A percentile compares a stretch with the other conserved stretches of the same genome.
Conservation (phyloP, 306 rosid genomes). For the Medicago lupulina region DNA sequence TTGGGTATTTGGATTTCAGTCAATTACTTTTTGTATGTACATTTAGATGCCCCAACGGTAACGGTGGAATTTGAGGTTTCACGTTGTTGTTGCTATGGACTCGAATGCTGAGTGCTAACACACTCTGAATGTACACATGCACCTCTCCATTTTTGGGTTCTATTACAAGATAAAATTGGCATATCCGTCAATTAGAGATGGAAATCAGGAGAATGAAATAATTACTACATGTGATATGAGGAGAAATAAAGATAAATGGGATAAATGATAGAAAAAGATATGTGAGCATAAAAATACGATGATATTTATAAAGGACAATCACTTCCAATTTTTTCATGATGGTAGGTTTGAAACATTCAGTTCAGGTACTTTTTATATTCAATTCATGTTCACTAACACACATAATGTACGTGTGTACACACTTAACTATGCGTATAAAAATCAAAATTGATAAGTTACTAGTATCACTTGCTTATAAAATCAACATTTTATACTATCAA, state of each 20-base stretch:
- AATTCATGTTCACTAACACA: no score
- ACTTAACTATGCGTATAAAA: background rate
- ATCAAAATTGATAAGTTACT: no score
- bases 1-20: background rate
- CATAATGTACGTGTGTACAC: no score
- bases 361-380: no score
- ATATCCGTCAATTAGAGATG: background rate
- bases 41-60: background rate
- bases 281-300: background rate
- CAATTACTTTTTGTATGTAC: background rate
- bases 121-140: background rate
- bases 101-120: background rate
- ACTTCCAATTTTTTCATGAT: no score
- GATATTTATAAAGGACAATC: background rate
- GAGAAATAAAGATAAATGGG: background rate
- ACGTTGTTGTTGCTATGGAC: background rate
- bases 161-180: background rate
- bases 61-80: conserved; percentile 11
- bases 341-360: no score
- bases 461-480: no score
- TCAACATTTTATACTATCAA: no score
- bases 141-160: no score
- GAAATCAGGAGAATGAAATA: background rate
- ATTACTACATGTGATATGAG: background rate
- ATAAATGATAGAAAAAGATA: background rate